These are phyloP conservation scores for Thelonectria blattea DNA, from an alignment of 2,329 filamentous ascomycete species.

Conservation along the genomic window DNA sequence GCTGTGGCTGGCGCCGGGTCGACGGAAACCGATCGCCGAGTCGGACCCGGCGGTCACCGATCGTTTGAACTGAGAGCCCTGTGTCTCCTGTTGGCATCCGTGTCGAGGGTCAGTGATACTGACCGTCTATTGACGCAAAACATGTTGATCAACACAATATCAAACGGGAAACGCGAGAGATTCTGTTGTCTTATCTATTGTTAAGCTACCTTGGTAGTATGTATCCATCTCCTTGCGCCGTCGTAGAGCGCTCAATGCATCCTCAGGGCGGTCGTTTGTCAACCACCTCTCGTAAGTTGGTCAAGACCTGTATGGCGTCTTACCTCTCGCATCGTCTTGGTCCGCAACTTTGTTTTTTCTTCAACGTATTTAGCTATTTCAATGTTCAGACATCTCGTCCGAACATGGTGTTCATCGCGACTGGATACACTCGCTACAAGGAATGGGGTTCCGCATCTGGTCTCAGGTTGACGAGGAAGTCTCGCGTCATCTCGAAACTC, in stretches of 20 bases:
- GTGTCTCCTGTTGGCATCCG: background rate
- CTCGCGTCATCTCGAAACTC: slow-evolving; percentile 92
- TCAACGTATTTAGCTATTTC: background rate
- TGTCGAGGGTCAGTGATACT: background rate
- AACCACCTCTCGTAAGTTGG: background rate
- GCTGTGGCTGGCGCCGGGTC: too few species aligned
- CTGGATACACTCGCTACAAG: slow-evolving; percentile 34
- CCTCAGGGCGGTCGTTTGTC: background rate
- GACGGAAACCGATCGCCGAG: too few species aligned
- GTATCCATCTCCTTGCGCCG: slow-evolving; percentile 15
- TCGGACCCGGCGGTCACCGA: too few species aligned
- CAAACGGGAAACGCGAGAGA: background rate
- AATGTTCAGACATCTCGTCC: background rate
- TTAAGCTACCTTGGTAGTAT: slow-evolving; percentile 4
- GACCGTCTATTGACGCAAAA: too few species aligned
- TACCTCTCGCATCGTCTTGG: background rate
- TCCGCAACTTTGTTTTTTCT: background rate
- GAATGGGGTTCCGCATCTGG: slow-evolving; percentile 44
- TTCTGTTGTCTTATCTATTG: slow-evolving; percentile 10
- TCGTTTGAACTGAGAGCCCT: too few species aligned
- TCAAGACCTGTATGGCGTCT: slow-evolving; percentile 2
- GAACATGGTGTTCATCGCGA: slow-evolving; percentile 29
- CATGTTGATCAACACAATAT: background rate
- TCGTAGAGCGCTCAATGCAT: slow-evolving; percentile 3
- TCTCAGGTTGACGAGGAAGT: slow-evolving; percentile 75